Percentiles rank a stretch among this genome's conserved stretches.
Conservation (phyloP, 2,329 filamentous ascomycete species). For the Phyllosticta paracitricarpa region DNA sequence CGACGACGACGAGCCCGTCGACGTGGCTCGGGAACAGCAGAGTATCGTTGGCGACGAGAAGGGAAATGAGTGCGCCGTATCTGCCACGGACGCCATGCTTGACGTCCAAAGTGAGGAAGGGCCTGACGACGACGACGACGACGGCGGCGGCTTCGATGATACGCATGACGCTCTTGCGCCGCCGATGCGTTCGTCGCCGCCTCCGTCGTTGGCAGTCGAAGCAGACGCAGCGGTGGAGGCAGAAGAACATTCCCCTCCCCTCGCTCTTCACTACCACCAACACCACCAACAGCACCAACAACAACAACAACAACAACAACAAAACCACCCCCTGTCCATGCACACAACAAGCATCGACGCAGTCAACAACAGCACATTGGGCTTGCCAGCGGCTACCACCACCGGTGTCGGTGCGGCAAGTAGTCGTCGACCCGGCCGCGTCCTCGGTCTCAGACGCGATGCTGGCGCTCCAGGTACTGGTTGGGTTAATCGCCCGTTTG, state of each 20-base stretch:
- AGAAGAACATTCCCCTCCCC: too few relatives aligned
- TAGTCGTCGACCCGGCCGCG: too few relatives aligned
- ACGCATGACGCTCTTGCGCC: background rate
- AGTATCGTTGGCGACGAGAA: background rate
- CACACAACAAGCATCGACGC: background rate
- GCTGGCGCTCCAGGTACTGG: background rate
- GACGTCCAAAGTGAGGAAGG: background rate
- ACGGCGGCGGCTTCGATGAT: background rate
- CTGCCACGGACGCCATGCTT: conserved; percentile 12
- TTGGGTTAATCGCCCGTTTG: background rate
- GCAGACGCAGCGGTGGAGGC: background rate
- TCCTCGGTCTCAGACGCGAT: background rate
- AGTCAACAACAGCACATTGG: background rate
- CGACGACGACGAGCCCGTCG: conserved; percentile 10
- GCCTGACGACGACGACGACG: background rate
- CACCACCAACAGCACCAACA: too few relatives aligned
- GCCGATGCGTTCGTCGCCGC: background rate
- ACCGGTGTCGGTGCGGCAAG: too few relatives aligned
- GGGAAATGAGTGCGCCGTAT: background rate
- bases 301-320: background rate
- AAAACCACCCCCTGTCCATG: background rate
- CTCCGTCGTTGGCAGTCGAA: background rate
- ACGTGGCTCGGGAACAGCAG: background rate
- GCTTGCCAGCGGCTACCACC: background rate
- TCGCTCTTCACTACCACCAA: too few relatives aligned